Evolutionary conservation across 129 eudicot genomes (phyloP).

Genomic region (Cynara cardunculus): DNA sequence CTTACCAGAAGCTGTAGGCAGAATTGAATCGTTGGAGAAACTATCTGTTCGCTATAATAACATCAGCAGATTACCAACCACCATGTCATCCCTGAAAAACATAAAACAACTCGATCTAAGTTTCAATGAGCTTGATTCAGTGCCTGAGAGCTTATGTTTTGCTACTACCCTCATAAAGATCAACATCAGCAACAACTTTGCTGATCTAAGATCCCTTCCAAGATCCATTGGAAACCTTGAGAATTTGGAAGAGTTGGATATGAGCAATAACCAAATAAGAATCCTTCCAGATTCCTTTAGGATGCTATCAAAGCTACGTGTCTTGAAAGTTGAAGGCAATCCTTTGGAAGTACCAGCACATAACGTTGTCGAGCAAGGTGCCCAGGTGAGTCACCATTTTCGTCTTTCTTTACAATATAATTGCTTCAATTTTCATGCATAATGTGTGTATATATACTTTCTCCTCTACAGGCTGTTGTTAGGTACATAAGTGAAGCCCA

Average conservation of each 20-base stretch:
- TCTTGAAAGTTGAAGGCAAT: slow-evolving; percentile 71
- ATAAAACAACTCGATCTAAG: slow-evolving; percentile 79
- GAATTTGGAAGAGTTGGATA: slow-evolving; percentile 72
- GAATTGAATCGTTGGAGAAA: slow-evolving; percentile 60
- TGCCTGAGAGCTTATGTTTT: slow-evolving; percentile 92
- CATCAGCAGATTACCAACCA: slow-evolving; percentile 68
- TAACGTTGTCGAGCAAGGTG: slow-evolving; percentile 53
- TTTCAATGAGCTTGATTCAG: slow-evolving; percentile 80
- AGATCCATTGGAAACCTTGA: slow-evolving; percentile 96
- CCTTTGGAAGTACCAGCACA: slow-evolving; percentile 77
- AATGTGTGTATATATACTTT: neutral
- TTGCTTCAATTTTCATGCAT: neutral
- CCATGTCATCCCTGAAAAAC: slow-evolving; percentile 62
- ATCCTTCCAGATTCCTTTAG: slow-evolving; percentile 76
- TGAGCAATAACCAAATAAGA: slow-evolving; percentile 81
- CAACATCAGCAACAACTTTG: slow-evolving; percentile 83
- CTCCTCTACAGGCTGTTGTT: slow-evolving; percentile 64
- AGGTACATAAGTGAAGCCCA: slow-evolving; percentile 64
- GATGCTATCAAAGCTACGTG: slow-evolving; percentile 52
- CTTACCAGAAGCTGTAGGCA: slow-evolving; percentile 91
- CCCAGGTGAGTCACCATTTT: slow-evolving; percentile 45
- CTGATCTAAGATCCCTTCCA: slow-evolving; percentile 66
- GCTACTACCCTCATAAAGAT: slow-evolving; percentile 77
- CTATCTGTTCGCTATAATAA: slow-evolving; percentile 74
- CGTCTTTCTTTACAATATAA: neutral